Base-by-base conservation (phyloP, 441 rosid genomes). In the Breynia disticha region DNA sequence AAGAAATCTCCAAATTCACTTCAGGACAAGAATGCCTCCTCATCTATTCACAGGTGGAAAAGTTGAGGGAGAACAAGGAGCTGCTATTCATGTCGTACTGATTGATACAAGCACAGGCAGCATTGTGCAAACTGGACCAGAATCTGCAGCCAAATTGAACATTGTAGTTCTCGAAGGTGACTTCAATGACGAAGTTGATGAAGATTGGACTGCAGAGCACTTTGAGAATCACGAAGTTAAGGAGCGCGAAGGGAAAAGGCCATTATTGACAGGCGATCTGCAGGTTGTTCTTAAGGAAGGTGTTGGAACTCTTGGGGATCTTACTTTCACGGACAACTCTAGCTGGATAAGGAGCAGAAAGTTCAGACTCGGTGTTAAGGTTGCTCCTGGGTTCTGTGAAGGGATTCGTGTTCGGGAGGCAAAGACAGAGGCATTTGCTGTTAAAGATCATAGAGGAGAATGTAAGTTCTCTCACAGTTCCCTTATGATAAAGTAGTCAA, bases 291-390 rank as follows among this genome's bases (percentile, higher is more conserved):
- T 94, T 48, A 87, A 83, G 72, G 97, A 90, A 65, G 99, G 99
- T 6, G 82, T 94, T 19, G 99, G 99, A 73, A 94, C 90, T 51
- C 73, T 94, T n/a, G 99, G 97, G n/a, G 94, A 87, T 47, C 88
- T 94, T 66, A 78, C 80, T 54, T 94, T 94, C 67, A 90, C 97
- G 0, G 99, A 94, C 59, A 94, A 94, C 74, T 94, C 99, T 19
- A 94, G 99, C 68, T 94, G 99, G 99, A 94, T 94, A 65, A 73
- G 96, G 71, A 87, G 99, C 81, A 73, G 97, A 69, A 94, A 94
- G 78, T 89, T 94, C 72, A 79, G 99, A 74, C 89, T 94, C 61
- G 99, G 99, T 56, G 64, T 83, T 65, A 90, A 85, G 74, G 68
- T 76, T 53, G 78, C 84, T 53, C 62, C 86, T 2, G 94, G 94